Evolutionary conservation across 768 basidiomycete genomes (phyloP).

Genomic region (Tricholoma matsutake): DNA sequence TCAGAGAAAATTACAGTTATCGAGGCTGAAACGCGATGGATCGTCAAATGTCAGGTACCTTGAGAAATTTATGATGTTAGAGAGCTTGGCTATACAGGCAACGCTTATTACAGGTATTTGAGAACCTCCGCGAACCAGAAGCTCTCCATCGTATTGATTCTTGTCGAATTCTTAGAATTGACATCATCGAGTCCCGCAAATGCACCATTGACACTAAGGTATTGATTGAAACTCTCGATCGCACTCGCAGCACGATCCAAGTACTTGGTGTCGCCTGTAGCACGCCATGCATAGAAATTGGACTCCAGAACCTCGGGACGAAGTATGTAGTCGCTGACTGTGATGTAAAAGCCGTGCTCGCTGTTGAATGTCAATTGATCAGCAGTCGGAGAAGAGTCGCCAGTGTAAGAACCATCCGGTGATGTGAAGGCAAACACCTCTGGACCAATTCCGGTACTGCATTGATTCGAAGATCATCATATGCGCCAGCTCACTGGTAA

Average conservation of each 20-base stretch:
- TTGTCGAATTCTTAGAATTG: slow-evolving; percentile 36
- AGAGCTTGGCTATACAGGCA: not conserved
- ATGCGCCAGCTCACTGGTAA: not conserved
- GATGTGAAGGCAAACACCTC: slow-evolving; percentile 64
- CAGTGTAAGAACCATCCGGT: slow-evolving; percentile 59
- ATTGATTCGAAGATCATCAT: not conserved
- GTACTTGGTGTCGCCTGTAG: slow-evolving; percentile 68
- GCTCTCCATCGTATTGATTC: slow-evolving; percentile 62
- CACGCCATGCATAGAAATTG: slow-evolving; percentile 78
- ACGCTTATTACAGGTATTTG: slow-evolving; percentile 63
- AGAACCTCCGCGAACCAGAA: slow-evolving; percentile 75
- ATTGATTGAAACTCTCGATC: slow-evolving; percentile 56
- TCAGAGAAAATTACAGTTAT: slow-evolving; percentile 47
- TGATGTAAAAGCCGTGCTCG: slow-evolving; percentile 65
- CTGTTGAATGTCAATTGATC: slow-evolving; percentile 51
- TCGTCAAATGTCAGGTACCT: slow-evolving; percentile 76
- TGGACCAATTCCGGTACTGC: slow-evolving; percentile 75
- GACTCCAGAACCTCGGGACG: slow-evolving; percentile 80
- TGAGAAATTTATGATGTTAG: not conserved
- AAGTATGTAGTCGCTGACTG: slow-evolving; percentile 50
- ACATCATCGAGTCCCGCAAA: slow-evolving; percentile 60
- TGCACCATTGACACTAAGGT: slow-evolving; percentile 36
- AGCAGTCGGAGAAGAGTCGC: slow-evolving; percentile 31
- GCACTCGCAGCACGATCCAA: slow-evolving; percentile 60
- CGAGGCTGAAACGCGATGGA: slow-evolving; percentile 57